A percentile compares a stretch with the other conserved stretches of the same genome.
Conservation (phyloP, 129 eudicot genomes). For the Rutidosis leptorrhynchoides region DNA sequence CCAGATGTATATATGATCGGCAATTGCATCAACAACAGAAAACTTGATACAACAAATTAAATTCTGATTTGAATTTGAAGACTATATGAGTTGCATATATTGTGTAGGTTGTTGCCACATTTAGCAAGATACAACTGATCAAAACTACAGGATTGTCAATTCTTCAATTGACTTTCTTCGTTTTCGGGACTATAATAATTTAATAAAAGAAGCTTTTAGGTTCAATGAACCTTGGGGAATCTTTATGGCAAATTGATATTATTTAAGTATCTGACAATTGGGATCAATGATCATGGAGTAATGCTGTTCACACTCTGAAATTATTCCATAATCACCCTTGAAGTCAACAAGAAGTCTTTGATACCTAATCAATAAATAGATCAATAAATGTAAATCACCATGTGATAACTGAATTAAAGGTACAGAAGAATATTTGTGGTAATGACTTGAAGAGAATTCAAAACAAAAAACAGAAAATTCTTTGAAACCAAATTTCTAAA, state of each 20-base stretch:
- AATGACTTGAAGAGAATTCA: slow-evolving; percentile 21
- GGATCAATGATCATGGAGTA: slow-evolving; percentile 22
- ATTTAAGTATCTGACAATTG: slow-evolving; percentile 8
- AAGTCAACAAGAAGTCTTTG: slow-evolving; percentile 38
- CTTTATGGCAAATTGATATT: slow-evolving; percentile 3
- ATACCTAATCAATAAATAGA: slow-evolving; percentile 32
- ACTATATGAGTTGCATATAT: slow-evolving; percentile 29
- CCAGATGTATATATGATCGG: slow-evolving; percentile 33
- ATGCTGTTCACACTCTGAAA: slow-evolving; percentile 30
- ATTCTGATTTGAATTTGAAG: slow-evolving; percentile 30
- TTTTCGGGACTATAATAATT: slow-evolving; percentile 2
- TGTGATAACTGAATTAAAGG: slow-evolving; percentile 19
- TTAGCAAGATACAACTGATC: slow-evolving; percentile 11
- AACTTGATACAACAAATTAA: slow-evolving; percentile 28
- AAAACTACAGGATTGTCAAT: slow-evolving; percentile 1
- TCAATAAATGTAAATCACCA: slow-evolving; percentile 18
- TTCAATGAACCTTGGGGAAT: slow-evolving; percentile 28
- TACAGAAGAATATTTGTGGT: slow-evolving; percentile 29
- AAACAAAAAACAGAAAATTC: slow-evolving; percentile 17
- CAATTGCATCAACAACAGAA: slow-evolving; percentile 50
- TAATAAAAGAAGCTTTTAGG: slow-evolving; percentile 16
- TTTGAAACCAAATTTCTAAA: slow-evolving; percentile 4
- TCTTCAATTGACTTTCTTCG: slow-evolving; percentile 18
- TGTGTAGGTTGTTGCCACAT: slow-evolving; percentile 12
- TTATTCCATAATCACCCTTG: slow-evolving; percentile 29